Conservation (phyloP, 192 early-diverging fungal species). For the Gamsiella multidivaricata region DNA sequence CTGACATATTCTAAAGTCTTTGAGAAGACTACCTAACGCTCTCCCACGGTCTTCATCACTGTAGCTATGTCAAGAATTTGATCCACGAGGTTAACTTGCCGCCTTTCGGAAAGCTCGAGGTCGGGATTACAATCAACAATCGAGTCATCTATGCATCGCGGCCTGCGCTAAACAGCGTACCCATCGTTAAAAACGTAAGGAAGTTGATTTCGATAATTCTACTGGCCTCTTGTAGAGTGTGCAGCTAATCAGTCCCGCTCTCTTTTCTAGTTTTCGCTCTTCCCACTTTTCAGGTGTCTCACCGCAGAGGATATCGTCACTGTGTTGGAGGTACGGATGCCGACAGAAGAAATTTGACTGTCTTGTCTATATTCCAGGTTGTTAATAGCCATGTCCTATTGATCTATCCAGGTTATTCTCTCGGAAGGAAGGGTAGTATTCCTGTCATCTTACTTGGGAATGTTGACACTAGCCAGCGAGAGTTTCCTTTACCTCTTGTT, state of each 20-base stretch:
- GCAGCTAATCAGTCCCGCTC: neutral
- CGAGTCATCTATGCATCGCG: conserved; percentile 70
- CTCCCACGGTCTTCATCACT: neutral
- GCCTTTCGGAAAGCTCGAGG: conserved; percentile 83
- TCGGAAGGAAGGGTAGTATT: conserved; percentile 80
- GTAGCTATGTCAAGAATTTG: conserved; percentile 73
- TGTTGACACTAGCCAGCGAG: conserved; percentile 78
- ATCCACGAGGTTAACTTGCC: conserved; percentile 80
- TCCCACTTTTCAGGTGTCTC: conserved; percentile 76
- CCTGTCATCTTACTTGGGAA: conserved; percentile 70
- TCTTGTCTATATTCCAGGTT: too few species aligned
- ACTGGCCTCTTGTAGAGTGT: neutral
- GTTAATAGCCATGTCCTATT: too few species aligned
- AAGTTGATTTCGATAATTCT: neutral
- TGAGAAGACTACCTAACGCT: neutral
- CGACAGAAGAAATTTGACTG: neutral
- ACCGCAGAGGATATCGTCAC: conserved; percentile 72
- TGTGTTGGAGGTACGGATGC: conserved; percentile 71
- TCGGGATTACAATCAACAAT: conserved; percentile 74
- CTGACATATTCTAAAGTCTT: neutral
- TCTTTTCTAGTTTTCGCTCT: conserved; percentile 73
- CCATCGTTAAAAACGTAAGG: conserved; percentile 80
- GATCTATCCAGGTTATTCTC: conserved; percentile 57
- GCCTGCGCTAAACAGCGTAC: conserved; percentile 82
- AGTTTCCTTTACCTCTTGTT: conserved; percentile 71